A percentile compares a stretch with the other conserved stretches of the same genome.
Conservation (phyloP, 1,284 basidiomycete genomes). For the Athelia psychrophila region DNA sequence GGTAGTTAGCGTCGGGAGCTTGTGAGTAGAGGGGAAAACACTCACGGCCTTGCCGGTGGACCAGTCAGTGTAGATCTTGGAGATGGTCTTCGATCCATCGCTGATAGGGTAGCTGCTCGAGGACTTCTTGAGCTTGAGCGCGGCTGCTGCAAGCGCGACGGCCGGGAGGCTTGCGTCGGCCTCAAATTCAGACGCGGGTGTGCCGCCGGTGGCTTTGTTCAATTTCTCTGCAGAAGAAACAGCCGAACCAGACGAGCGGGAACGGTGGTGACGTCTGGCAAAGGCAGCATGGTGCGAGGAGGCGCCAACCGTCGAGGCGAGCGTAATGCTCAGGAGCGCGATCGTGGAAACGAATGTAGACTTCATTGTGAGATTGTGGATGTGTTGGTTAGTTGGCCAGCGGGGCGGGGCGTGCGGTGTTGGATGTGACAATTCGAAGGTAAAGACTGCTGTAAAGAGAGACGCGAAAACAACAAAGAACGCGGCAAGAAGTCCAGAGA, state of each 20-base stretch:
- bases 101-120: not conserved
- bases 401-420: too few species aligned
- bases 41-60: not conserved
- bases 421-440: not conserved
- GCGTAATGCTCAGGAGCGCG: not conserved
- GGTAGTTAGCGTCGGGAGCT: not conserved
- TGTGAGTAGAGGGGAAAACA: not conserved
- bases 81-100: not conserved
- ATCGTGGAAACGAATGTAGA: not conserved
- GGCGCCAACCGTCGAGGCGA: not conserved
- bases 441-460: not conserved
- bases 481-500: too few species aligned
- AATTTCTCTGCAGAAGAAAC: not conserved
- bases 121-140: not conserved
- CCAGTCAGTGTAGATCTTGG: conserved; percentile 1
- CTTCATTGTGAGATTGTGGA: not conserved
- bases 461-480: not conserved
- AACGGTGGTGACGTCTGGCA: not conserved
- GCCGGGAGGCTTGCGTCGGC: not conserved
- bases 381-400: too few species aligned
- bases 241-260: not conserved
- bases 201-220: not conserved
- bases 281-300: not conserved
- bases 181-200: not conserved
- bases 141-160: not conserved